Evolutionary conservation across 2,329 filamentous ascomycete species (phyloP).

Genomic region (Diaporthe destruens): DNA sequence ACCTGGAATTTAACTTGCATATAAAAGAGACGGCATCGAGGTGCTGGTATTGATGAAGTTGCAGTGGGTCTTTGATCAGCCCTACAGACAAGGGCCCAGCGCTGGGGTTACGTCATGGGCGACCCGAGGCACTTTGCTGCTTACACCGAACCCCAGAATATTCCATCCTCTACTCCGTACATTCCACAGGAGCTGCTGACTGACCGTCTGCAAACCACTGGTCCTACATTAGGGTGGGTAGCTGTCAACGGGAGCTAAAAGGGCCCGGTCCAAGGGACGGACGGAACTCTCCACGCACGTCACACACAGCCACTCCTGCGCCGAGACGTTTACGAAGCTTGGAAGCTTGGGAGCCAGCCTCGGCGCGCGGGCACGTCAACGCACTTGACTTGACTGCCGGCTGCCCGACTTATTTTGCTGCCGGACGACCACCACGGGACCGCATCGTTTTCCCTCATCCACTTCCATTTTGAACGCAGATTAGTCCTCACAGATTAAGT

Average conservation of each 20-base stretch:
- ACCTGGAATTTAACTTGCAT: no score
- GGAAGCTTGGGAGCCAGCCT: constrained; percentile 25
- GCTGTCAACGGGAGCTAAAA: not conserved
- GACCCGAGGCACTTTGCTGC: not conserved
- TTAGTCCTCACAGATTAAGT: no score
- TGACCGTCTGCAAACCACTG: no score
- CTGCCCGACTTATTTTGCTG: not conserved
- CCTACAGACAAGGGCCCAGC: not conserved
- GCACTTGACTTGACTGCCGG: not conserved
- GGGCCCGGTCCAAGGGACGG: not conserved
- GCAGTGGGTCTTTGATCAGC: not conserved
- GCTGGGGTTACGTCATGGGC: not conserved
- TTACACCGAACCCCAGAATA: not conserved
- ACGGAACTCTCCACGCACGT: not conserved
- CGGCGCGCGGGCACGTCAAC: constrained; percentile 17
- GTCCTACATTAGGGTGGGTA: no score
- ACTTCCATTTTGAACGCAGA: not conserved
- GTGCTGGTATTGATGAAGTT: no score
- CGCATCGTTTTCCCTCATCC: not conserved
- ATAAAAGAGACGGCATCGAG: no score
- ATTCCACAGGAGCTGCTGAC: not conserved
- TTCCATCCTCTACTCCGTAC: no score
- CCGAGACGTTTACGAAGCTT: constrained; percentile 33
- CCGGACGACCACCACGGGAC: not conserved
- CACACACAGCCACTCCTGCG: constrained; percentile 36